Evolutionary conservation across 129 eudicot species (phyloP).

Genomic region (Flaveria ramosissima): DNA sequence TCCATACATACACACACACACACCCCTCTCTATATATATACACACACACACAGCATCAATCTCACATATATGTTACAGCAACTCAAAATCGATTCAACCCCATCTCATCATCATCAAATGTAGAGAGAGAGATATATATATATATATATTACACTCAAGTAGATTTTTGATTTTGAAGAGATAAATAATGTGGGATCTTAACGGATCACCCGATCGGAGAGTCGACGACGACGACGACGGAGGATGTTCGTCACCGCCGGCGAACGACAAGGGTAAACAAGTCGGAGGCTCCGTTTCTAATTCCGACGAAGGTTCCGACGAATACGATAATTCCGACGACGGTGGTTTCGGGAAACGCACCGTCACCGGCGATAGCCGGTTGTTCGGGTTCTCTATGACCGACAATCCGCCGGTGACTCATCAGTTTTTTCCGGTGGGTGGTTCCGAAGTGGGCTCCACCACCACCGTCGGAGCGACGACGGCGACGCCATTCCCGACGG

Average conservation of each 20-base stretch:
- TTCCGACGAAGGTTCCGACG: conserved; percentile 39
- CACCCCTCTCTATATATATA: background rate
- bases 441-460: conserved; percentile 12
- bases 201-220: conserved; percentile 59
- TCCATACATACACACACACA: background rate
- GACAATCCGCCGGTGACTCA: conserved; percentile 57
- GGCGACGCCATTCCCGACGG: conserved; percentile 42
- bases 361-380: conserved; percentile 34
- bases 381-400: conserved; percentile 53
- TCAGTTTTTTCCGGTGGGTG: conserved; percentile 75
- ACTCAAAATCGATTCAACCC: background rate
- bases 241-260: background rate
- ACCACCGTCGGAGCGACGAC: conserved; percentile 14
- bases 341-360: conserved; percentile 30
- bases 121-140: too few relatives aligned
- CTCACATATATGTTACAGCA: conserved; percentile 1
- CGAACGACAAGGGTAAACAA: conserved; percentile 51
- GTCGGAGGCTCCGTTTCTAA: conserved; percentile 54
- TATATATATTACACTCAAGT: too few relatives aligned
- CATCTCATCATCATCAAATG: too few relatives aligned
- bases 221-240: conserved; percentile 6
- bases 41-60: background rate
- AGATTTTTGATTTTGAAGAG: background rate
- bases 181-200: conserved; percentile 86
- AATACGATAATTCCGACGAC: conserved; percentile 46